Conservation (phyloP, 306 rosid genomes). For the Trifolium dubium region DNA sequence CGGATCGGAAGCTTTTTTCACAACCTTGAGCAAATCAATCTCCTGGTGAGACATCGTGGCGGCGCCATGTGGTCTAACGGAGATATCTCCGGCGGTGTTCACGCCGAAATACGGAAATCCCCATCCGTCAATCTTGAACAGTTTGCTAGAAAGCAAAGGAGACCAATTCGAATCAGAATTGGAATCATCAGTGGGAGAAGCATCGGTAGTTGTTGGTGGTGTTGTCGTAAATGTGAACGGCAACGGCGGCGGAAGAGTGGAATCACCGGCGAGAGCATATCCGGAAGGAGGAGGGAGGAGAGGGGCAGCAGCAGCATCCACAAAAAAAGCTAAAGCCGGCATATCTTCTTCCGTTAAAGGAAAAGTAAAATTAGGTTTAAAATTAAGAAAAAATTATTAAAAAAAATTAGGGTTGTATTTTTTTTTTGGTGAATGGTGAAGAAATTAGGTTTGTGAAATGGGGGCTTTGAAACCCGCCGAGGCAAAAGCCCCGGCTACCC, state of each 20-base stretch:
- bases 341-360: conserved; percentile 45
- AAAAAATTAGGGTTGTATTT: conserved; percentile 17
- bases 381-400: no score
- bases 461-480: conserved; percentile 99
- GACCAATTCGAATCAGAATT: conserved; percentile 55
- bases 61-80: conserved; percentile 68
- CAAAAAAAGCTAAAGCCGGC: conserved; percentile 95
- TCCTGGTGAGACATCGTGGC: conserved; percentile 80
- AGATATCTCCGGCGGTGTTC: conserved; percentile 69
- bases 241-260: conserved; percentile 74
- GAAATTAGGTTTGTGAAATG: conserved; percentile 57
- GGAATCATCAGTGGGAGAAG: background rate
- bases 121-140: conserved; percentile 79
- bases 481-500: conserved; percentile 99
- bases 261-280: conserved; percentile 65
- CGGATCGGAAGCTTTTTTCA: conserved; percentile 76
- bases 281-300: conserved; percentile 61
- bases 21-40: conserved; percentile 79
- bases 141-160: conserved; percentile 55
- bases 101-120: conserved; percentile 76
- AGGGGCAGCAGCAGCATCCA: conserved; percentile 57
- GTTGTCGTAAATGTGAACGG: conserved; percentile 60
- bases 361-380: background rate
- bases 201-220: conserved; percentile 10
- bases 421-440: no score